Evolutionary conservation across 805 yeast genomes (phyloP), one percentile per base, ranked within the genome.

Genomic region (Myxozyma monticola): DNA sequence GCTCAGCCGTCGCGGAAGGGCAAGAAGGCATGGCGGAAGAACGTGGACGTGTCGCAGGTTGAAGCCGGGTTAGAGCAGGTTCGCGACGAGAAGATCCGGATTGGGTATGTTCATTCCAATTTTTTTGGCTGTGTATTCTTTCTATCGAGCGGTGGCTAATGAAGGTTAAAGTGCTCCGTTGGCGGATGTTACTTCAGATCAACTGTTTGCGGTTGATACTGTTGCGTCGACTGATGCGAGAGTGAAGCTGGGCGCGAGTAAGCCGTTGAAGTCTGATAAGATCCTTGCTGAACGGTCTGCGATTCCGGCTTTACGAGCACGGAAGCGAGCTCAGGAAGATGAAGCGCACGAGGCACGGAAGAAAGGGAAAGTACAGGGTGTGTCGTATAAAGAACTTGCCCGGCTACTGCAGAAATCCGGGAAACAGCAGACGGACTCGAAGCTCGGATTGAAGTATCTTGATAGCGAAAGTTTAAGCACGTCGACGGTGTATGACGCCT

Each of bases 1-100:
- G 7, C 45, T 12, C 96, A 90, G 69, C 64, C 85, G 3, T 88
- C 96, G 6, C 78, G 98, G 64, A 93, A 93, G 73, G 96, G 96
- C 37, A 91, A 87, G 76, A 84, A 78, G 66, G 82, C 96, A 4
- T 88, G 97, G 95, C 80, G 96, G 66, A 88, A 88, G 69, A 88
- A 93, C 68, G 85, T 93, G 51, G 96, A 93, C 67, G 71, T 93
- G 17, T 81, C 80, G 21, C 96, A 88, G 57, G 73, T 93, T 42
- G 88, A 85, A 63, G 68, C 70, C 28, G 85, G 84, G 10, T 71
- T 91, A 34, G 91, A 84, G 60, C 81, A 78, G 37, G 75, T 75
- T 44, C 75, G 88, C 50, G 95, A 88, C 44, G 80, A 81, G 50
- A 73, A 69, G 50, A 60, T 69, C 20, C 60, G 60, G 29, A 47